phyloP scores from a whole-genome alignment of 108 stramenopile genomes.

The Discostella pseudostelligera region DNA sequence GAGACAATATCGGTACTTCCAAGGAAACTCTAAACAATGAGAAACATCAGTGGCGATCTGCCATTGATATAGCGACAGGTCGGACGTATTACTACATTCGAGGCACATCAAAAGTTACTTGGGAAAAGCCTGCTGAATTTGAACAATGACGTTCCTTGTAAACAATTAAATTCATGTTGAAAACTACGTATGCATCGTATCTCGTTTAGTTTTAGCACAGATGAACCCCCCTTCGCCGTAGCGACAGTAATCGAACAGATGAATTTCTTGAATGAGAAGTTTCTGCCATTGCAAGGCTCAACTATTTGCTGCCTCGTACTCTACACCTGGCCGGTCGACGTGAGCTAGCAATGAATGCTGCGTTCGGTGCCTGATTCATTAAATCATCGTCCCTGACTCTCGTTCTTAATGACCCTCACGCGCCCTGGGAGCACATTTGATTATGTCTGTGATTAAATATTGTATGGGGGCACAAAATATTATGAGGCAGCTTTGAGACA shows the following conservation, averaged over 20 bases:
- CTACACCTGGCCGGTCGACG: neutral
- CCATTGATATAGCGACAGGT: slow-evolving; percentile 58
- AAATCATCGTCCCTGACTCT: neutral
- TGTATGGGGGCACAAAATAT: neutral
- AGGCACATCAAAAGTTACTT: slow-evolving; percentile 56
- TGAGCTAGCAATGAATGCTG: neutral
- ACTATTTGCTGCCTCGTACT: too few relatives aligned
- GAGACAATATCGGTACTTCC: neutral
- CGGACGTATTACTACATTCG: slow-evolving; percentile 70
- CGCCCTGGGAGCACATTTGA: slow-evolving; percentile 95
- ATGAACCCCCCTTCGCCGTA: neutral
- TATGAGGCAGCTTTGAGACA: neutral
- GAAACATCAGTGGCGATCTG: slow-evolving; percentile 52
- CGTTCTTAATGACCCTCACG: slow-evolving; percentile 53
- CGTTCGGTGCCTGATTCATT: too few relatives aligned
- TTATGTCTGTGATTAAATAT: slow-evolving; percentile 69
- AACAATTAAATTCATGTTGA: slow-evolving; percentile 8
- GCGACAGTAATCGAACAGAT: neutral
- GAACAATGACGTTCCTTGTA: too few relatives aligned
- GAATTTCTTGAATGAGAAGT: too few relatives aligned
- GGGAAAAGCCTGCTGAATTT: slow-evolving; percentile 68
- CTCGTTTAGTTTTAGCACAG: neutral
- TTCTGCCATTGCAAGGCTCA: too few relatives aligned
- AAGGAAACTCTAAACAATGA: neutral
- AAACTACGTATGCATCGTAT: neutral